These are phyloP conservation scores for Rhodosporidiobolus odoratus DNA, from an alignment of 768 basidiomycete genomes.

Conservation along the genomic window DNA sequence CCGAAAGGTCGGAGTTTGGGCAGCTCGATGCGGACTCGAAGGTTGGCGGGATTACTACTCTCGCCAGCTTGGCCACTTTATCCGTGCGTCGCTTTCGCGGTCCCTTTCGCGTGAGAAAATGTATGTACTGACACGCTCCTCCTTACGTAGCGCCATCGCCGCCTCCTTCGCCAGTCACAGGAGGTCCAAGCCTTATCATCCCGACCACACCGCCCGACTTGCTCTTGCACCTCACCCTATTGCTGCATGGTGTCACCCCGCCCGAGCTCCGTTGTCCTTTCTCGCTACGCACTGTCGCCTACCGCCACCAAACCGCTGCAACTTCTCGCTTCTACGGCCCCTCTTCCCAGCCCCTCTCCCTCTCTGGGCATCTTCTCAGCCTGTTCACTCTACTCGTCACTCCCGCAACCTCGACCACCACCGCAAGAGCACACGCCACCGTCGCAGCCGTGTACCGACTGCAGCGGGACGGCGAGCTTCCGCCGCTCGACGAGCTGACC, in stretches of 20 bases:
- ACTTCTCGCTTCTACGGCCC: slow-evolving; percentile 6
- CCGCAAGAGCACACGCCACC: slow-evolving; percentile 3
- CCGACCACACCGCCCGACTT: no score
- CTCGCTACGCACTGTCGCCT: neutral
- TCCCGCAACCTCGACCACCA: neutral
- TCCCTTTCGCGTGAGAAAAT: no score
- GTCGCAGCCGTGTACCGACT: neutral
- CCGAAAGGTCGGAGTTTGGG: no score
- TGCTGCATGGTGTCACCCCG: neutral
- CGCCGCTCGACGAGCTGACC: slow-evolving; percentile 41
- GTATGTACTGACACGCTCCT: no score
- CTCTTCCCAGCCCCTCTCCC: neutral
- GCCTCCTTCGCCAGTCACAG: no score
- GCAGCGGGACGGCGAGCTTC: slow-evolving; percentile 27
- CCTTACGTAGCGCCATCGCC: no score
- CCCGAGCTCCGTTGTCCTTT: neutral
- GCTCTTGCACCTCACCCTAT: no score
- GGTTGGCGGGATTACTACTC: no score
- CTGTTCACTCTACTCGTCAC: slow-evolving; percentile 13
- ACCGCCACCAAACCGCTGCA: neutral
- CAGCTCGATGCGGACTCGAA: neutral
- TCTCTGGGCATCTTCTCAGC: neutral
- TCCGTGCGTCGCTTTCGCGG: no score
- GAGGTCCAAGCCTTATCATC: no score
- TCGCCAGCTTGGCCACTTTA: no score